Evolutionary conservation across 257 asterid genomes (phyloP), one percentile per base, ranked within the genome.

Genomic region (Solanum sitiens): DNA sequence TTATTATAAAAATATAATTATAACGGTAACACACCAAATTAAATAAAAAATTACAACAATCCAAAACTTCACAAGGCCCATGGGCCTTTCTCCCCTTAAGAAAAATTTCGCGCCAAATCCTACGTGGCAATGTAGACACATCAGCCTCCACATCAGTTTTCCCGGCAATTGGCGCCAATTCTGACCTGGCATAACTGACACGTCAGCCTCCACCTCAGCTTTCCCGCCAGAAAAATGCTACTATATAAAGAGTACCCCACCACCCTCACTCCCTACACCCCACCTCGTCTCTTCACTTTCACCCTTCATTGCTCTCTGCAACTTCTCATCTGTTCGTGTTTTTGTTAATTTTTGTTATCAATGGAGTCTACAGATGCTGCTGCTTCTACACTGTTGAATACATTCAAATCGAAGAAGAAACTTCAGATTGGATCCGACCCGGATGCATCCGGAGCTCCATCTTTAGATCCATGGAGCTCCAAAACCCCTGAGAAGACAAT

Each of bases 401-500:
- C 91, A 2, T 91, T 90, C 87, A 93, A 92, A 68, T 91, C 95
- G 7, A 94, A 93, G 94, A 91, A 92, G 86, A 89, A 87, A 23
- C 89, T 88, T 30, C 89, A 59, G 56, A 88, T 68, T 16, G 83
- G 20, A 39, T 83, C 90, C 40, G 53, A 59, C 10, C 82, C 87
- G 74, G 67, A 47, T 30, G 4, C 21, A 30, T 23, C 47, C 72
- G 83, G 59, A 42, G 87, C 77, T 39, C 56, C 91, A 42, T 87
- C 86, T 39, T 87, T 86, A 37, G 87, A 86, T 90, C 94, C 94
- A 33, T 88, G 87, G 90, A 86, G 90, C 91, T 93, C 95, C 80
- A 91, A 87, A 75, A 95, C 98, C 14, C 99, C 99, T 0, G 96
- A 94, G 53, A 96, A 94, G 92, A 87, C 93, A n/a, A 75, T 84